phyloP scores from a whole-genome alignment of 2,329 filamentous ascomycete genomes.

The Venturia asperata region DNA sequence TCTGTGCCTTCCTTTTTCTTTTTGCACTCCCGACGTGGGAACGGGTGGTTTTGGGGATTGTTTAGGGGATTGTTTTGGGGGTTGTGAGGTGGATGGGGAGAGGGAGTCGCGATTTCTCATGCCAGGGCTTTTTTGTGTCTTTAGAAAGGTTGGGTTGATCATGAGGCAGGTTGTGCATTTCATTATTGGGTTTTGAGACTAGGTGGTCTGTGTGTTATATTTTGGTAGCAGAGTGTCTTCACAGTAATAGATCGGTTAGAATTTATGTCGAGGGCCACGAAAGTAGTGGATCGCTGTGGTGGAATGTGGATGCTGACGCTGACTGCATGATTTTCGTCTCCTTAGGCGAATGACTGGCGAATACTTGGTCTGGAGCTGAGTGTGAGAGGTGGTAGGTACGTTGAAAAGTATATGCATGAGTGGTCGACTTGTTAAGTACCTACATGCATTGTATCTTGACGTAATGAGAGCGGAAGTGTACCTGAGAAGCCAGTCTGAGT shows the following conservation, averaged over 20 bases:
- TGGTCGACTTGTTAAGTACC: background rate
- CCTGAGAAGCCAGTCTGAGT: background rate
- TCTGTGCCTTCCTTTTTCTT: background rate
- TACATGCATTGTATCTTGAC: background rate
- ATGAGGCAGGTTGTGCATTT: background rate
- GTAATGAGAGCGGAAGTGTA: background rate
- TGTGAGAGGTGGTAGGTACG: background rate
- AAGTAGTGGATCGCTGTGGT: too few relatives aligned
- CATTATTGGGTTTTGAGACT: background rate
- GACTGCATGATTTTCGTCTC: background rate
- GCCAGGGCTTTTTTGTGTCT: background rate
- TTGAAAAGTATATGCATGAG: background rate
- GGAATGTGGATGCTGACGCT: background rate
- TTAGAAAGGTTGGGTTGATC: background rate
- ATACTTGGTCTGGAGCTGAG: background rate
- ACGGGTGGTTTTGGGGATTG: background rate
- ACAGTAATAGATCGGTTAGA: too few relatives aligned
- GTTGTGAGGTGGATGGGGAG: background rate
- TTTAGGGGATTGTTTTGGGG: background rate
- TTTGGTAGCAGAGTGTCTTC: too few relatives aligned
- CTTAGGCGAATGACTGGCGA: background rate
- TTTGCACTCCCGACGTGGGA: background rate
- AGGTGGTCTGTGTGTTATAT: background rate
- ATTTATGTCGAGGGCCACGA: too few relatives aligned
- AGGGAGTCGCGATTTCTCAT: background rate